These are phyloP conservation scores for Symbiodinium natans DNA, from an alignment of 73 alveolate species.

Conservation along the genomic window DNA sequence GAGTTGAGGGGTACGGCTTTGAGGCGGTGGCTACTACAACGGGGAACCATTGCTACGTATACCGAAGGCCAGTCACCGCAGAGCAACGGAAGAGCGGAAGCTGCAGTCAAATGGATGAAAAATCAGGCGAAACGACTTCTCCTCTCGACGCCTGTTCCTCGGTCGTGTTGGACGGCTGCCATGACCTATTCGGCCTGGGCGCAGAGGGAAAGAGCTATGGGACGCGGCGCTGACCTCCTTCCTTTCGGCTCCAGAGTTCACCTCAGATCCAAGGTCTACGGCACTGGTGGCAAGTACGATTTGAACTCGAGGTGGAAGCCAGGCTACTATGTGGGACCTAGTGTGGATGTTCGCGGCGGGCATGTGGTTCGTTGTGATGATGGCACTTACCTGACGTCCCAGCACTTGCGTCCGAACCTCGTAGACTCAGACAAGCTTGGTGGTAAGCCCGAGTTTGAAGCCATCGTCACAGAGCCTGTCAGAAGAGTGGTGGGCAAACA, in stretches of 20 bases:
- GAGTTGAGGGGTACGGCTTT: neutral
- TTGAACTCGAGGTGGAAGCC: neutral
- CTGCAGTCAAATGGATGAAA: neutral
- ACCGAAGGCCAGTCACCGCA: neutral
- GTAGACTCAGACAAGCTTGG: neutral
- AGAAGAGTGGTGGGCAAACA: neutral
- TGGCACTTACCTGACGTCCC: neutral
- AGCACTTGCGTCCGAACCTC: neutral
- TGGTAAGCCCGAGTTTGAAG: neutral
- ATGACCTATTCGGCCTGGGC: neutral
- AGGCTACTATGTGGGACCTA: neutral
- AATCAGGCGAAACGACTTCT: neutral
- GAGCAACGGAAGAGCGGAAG: neutral
- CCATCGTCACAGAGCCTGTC: neutral
- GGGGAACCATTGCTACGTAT: neutral
- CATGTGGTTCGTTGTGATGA: neutral
- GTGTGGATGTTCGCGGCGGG: neutral
- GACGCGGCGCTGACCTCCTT: neutral
- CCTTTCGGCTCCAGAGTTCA: neutral
- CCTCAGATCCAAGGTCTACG: neutral
- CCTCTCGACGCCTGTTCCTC: neutral
- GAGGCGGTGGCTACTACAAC: neutral
- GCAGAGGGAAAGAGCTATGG: neutral
- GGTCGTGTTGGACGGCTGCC: neutral
- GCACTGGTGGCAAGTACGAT: neutral